Conservation (phyloP, 2,329 filamentous ascomycete genomes). For the Aulographum hederae region DNA sequence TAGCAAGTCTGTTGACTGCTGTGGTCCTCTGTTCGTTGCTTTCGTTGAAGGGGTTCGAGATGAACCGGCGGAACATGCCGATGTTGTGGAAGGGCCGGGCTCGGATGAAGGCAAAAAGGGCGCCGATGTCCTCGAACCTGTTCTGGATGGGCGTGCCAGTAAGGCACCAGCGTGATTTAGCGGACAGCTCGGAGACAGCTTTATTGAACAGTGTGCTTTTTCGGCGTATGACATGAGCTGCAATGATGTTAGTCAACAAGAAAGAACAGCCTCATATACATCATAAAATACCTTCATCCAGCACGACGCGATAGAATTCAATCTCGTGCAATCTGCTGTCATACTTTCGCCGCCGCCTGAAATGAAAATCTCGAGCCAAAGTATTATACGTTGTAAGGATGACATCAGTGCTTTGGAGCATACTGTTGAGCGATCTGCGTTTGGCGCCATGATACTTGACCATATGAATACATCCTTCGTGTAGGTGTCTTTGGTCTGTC, state of each 20-base stretch:
- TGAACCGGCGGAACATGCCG: constrained; percentile 23
- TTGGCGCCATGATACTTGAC: no score
- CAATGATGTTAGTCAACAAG: no score
- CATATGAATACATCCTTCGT: no score
- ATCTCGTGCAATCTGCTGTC: constrained; percentile 14
- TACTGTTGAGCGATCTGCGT: no score
- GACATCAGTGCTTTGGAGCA: constrained; percentile 18
- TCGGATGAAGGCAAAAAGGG: constrained; percentile 30
- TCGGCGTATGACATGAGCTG: constrained; percentile 34
- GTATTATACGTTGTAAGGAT: constrained; percentile 31
- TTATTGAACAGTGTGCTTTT: constrained; percentile 25
- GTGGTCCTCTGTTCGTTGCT: constrained; percentile 59
- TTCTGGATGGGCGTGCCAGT: constrained; percentile 32
- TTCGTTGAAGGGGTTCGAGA: constrained; percentile 34
- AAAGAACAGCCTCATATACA: no score
- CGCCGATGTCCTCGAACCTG: constrained; percentile 30
- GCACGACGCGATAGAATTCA: constrained; percentile 23
- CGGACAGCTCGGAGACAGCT: constrained; percentile 22
- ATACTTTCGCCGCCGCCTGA: no score
- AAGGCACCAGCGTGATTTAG: constrained; percentile 26
- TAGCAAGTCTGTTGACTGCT: constrained; percentile 64
- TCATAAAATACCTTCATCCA: constrained; percentile 32
- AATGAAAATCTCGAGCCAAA: constrained; percentile 16
- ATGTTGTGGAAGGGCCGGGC: constrained; percentile 23
- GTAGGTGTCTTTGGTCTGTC: no score